phyloP scores from a whole-genome alignment of 306 rosid species.

The Cicer judaicum region DNA sequence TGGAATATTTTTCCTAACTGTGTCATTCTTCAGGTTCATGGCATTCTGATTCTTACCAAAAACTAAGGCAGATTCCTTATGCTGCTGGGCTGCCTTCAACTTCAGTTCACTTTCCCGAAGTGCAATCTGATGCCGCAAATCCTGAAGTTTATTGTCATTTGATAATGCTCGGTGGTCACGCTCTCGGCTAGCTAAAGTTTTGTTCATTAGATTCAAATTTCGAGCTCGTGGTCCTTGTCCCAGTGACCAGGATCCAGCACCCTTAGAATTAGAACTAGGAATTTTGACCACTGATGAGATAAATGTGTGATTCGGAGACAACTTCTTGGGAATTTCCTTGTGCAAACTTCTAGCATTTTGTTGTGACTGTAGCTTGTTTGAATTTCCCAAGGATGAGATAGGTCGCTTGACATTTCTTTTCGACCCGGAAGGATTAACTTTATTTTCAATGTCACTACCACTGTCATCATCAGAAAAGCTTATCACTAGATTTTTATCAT shows the following conservation, averaged over 20 bases:
- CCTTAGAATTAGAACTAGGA: constrained; percentile 59
- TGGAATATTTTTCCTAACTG: constrained; percentile 49
- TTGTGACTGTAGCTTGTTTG: constrained; percentile 50
- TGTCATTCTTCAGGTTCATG: constrained; percentile 51
- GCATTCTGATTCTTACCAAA: constrained; percentile 55
- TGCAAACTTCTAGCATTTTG: constrained; percentile 49
- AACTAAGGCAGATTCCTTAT: constrained; percentile 65
- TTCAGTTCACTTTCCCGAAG: constrained; percentile 80
- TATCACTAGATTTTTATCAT: constrained; percentile 77
- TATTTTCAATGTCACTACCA: constrained; percentile 78
- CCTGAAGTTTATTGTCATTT: constrained; percentile 72
- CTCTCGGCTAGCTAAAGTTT: constrained; percentile 54
- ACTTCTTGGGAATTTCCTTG: constrained; percentile 61
- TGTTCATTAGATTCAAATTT: constrained; percentile 53
- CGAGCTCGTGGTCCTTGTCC: constrained; percentile 63
- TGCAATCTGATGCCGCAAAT: constrained; percentile 94
- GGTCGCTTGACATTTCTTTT: constrained; percentile 55
- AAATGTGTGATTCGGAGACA: constrained; percentile 55
- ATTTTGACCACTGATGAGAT: constrained; percentile 49
- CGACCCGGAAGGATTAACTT: constrained; percentile 48
- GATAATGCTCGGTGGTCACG: constrained; percentile 58
- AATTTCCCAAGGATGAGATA: constrained; percentile 51
- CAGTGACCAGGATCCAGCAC: constrained; percentile 50
- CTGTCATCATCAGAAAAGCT: constrained; percentile 95
- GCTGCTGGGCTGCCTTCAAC: constrained; percentile 74